Percentiles rank a stretch among this genome's conserved stretches.
phyloP scores from a whole-genome alignment of 2,329 filamentous ascomycete species.

The Parascedosporium putredinis region DNA sequence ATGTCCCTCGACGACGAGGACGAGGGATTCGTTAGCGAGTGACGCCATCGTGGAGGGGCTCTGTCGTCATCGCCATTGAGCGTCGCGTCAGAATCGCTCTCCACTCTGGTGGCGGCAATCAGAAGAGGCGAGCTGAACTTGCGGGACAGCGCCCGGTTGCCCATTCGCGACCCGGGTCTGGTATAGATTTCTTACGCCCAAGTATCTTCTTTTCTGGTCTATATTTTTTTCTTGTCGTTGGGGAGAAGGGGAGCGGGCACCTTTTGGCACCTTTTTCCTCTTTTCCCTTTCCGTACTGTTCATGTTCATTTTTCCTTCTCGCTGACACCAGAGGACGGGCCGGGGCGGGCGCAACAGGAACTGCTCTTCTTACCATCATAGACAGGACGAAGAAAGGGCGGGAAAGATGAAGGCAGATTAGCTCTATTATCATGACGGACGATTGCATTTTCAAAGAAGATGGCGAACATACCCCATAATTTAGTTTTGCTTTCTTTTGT shows the following conservation, averaged over 20 bases:
- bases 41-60: constrained; percentile 9
- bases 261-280: constrained; percentile 6
- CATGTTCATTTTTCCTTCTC: constrained; percentile 10
- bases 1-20: constrained; percentile 19
- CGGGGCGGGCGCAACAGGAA: too few species aligned
- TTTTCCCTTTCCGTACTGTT: neutral
- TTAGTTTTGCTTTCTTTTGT: constrained; percentile 2
- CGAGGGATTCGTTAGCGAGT: constrained; percentile 24
- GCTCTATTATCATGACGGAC: neutral
- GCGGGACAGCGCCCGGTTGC: neutral
- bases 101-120: neutral
- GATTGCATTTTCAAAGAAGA: neutral
- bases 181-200: neutral
- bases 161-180: neutral
- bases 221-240: constrained; percentile 13
- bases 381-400: neutral
- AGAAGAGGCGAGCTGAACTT: neutral
- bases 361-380: neutral
- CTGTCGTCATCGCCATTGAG: constrained; percentile 4
- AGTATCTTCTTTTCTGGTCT: constrained; percentile 13
- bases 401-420: too few species aligned
- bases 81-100: constrained; percentile 1
- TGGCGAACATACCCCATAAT: constrained; percentile 1
- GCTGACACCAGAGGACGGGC: constrained; percentile 2
- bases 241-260: too few species aligned